Percentiles rank a stretch among this genome's conserved stretches.
phyloP scores from a whole-genome alignment of 1,139 yeast genomes.

The Nakaseomyces kungkrabaensis region DNA sequence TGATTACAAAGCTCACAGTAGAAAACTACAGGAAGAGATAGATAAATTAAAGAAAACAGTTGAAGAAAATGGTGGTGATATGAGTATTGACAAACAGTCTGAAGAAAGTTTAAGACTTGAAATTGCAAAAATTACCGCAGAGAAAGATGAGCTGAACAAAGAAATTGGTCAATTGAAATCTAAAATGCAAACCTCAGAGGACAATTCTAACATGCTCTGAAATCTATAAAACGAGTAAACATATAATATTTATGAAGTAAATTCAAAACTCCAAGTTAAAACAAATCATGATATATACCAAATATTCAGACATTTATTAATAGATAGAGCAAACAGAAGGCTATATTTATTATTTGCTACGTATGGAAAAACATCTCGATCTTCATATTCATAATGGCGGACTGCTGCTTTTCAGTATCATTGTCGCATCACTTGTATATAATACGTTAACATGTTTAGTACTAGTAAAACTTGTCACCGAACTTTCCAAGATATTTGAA shows the following conservation, averaged over 20 bases:
- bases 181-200: not conserved
- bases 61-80: not conserved
- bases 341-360: too few relatives aligned
- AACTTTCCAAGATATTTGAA: not conserved
- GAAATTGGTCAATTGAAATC: constrained; percentile 8
- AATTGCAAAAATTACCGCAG: constrained; percentile 7
- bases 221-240: not conserved
- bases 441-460: not conserved
- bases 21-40: constrained; percentile 51
- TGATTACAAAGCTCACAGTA: constrained; percentile 47
- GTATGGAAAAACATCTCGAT: too few relatives aligned
- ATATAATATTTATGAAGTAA: not conserved
- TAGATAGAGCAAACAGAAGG: too few relatives aligned
- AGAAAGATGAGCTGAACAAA: not conserved
- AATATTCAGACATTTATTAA: too few relatives aligned
- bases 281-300: too few relatives aligned
- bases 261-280: not conserved
- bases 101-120: constrained; percentile 5
- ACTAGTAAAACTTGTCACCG: not conserved
- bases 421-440: not conserved
- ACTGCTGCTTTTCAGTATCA: not conserved
- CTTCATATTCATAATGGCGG: not conserved
- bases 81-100: not conserved
- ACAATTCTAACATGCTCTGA: not conserved
- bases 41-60: constrained; percentile 45